Evolutionary conservation across 306 rosid species (phyloP).

Genomic region (Casuarina equisetifolia): DNA sequence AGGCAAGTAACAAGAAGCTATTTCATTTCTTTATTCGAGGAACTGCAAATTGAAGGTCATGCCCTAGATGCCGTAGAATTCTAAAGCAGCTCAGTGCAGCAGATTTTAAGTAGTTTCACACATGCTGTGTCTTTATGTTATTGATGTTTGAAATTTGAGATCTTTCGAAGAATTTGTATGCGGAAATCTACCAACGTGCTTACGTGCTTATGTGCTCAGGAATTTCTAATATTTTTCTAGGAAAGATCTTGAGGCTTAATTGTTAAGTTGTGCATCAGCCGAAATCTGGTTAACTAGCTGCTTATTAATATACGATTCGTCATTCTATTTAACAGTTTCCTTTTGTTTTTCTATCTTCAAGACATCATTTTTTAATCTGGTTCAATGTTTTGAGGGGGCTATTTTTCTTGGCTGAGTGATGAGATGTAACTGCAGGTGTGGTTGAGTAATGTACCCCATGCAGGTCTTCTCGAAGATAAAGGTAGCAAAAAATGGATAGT

Average conservation of each 20-base stretch:
- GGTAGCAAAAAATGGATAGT: conserved; percentile 88
- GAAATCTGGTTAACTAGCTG: conserved; percentile 20
- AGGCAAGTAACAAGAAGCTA: background rate
- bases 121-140: background rate
- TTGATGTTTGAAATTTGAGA: background rate
- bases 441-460: conserved; percentile 84
- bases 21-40: background rate
- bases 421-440: conserved; percentile 62
- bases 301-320: background rate
- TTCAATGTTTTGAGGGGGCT: conserved; percentile 2
- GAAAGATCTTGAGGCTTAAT: background rate
- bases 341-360: background rate
- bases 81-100: background rate
- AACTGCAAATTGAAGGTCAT: background rate
- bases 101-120: background rate
- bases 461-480: conserved; percentile 78
- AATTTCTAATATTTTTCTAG: background rate
- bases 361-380: conserved; percentile 3
- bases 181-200: background rate
- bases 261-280: background rate
- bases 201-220: background rate
- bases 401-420: conserved; percentile 16
- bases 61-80: background rate
- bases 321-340: background rate
- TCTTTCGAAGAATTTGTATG: background rate